A percentile compares a stretch with the other conserved stretches of the same genome.
These are phyloP conservation scores for Mucor plumbeus DNA, from an alignment of 371 early-diverging fungal species.

Conservation along the genomic window DNA sequence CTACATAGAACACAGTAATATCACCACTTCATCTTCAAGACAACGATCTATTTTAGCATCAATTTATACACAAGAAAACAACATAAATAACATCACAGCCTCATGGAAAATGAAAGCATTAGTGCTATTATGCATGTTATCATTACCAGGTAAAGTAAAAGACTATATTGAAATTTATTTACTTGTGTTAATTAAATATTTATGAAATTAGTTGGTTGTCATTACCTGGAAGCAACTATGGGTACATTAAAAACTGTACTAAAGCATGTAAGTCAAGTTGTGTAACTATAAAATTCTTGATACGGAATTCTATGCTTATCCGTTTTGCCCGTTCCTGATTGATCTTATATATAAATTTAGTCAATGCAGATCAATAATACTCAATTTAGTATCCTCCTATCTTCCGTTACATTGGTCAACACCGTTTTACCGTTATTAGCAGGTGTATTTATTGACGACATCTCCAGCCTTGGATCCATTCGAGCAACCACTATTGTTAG, in stretches of 20 bases:
- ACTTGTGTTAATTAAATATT: background rate
- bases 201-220: conserved; percentile 36
- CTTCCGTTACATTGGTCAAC: conserved; percentile 73
- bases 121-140: conserved; percentile 26
- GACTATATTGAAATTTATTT: background rate
- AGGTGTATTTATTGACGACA: conserved; percentile 61
- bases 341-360: conserved; percentile 13
- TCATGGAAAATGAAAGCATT: conserved; percentile 30
- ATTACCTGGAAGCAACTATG: conserved; percentile 49
- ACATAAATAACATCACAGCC: background rate
- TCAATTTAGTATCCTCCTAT: conserved; percentile 72
- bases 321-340: conserved; percentile 12
- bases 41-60: conserved; percentile 12
- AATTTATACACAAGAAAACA: conserved; percentile 9
- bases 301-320: conserved; percentile 7
- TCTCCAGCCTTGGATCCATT: conserved; percentile 41
- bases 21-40: background rate
- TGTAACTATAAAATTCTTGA: background rate
- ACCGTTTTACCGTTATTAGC: conserved; percentile 72
- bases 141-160: conserved; percentile 25
- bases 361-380: conserved; percentile 67
- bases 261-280: conserved; percentile 37
- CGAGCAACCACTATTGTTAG: conserved; percentile 46
- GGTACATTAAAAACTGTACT: conserved; percentile 49
- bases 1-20: background rate